Conservation (phyloP, 1,284 basidiomycete genomes). For the Heliocybe sulcata region DNA sequence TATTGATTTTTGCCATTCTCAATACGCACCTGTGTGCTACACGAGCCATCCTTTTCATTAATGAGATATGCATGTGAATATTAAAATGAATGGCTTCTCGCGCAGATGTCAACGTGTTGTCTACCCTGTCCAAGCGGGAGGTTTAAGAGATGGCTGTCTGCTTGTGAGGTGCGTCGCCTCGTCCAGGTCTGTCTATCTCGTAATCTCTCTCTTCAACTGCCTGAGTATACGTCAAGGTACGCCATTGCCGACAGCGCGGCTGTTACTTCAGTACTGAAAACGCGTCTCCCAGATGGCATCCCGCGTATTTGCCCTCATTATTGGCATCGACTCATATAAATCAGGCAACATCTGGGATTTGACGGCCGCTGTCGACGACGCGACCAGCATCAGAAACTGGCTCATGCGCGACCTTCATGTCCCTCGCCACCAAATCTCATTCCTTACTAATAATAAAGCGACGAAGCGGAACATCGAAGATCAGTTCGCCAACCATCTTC, state of each 20-base stretch:
- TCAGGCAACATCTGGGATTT: constrained; percentile 58
- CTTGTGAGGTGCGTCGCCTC: neutral
- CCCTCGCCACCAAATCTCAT: constrained; percentile 47
- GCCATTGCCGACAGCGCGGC: neutral
- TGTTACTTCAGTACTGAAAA: neutral
- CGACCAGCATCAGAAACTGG: constrained; percentile 46
- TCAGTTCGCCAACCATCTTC: constrained; percentile 47
- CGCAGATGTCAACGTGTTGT: neutral
- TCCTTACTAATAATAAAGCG: constrained; percentile 48
- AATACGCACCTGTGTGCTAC: neutral
- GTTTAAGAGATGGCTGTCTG: neutral
- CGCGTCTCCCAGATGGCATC: constrained; percentile 27
- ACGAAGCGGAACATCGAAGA: constrained; percentile 54
- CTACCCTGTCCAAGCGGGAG: neutral
- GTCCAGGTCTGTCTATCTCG: neutral
- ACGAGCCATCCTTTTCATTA: neutral
- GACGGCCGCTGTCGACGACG: constrained; percentile 54
- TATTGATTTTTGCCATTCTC: neutral
- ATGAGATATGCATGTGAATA: neutral
- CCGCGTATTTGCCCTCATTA: constrained; percentile 52
- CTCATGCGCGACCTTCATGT: constrained; percentile 46
- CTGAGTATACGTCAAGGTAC: neutral
- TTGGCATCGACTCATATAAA: constrained; percentile 60
- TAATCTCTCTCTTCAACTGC: neutral
- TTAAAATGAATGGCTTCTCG: neutral